Conservation (phyloP, 257 asterid genomes). For the Nicotiana tabacum region DNA sequence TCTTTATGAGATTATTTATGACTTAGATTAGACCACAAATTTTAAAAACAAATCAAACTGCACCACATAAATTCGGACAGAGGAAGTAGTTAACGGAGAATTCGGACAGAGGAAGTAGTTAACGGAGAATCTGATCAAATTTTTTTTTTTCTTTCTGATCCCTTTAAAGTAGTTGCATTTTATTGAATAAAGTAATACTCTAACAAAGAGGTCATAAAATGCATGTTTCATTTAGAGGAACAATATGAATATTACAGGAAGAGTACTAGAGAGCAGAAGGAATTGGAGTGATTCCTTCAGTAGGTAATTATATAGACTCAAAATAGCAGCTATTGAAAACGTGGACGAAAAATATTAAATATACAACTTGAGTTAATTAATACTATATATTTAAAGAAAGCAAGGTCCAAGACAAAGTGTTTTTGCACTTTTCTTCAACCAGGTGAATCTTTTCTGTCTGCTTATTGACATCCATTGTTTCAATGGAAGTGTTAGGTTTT, state of each 20-base stretch:
- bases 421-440: not conserved
- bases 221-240: not conserved
- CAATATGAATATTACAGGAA: not conserved
- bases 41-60: too few relatives aligned
- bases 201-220: not conserved
- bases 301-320: not conserved
- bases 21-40: too few relatives aligned
- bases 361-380: not conserved
- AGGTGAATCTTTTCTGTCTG: not conserved
- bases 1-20: too few relatives aligned
- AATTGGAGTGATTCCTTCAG: constrained; percentile 24
- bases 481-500: not conserved
- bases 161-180: not conserved
- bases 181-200: not conserved
- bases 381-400: not conserved
- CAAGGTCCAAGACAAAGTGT: not conserved
- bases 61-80: too few relatives aligned
- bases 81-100: not conserved
- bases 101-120: too few relatives aligned
- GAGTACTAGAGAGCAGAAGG: constrained; percentile 1
- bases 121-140: not conserved
- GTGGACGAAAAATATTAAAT: not conserved
- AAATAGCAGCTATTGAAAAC: not conserved
- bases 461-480: constrained; percentile 4
- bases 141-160: not conserved